Base-by-base conservation (phyloP, 352 stramenopile species). In the Phytophthora cactorum region DNA sequence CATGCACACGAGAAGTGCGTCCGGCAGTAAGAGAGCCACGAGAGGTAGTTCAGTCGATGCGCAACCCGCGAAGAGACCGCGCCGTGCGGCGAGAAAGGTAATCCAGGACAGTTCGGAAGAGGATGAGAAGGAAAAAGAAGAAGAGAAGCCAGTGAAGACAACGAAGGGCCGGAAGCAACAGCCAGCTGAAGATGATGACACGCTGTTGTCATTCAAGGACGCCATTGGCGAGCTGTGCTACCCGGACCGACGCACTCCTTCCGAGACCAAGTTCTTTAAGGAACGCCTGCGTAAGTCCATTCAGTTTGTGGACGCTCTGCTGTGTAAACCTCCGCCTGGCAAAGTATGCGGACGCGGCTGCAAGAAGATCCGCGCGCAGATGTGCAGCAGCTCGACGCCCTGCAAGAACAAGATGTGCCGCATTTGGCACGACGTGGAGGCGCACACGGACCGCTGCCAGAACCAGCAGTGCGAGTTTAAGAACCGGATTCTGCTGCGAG, bases 361-460 rank as follows among this genome's bases (percentile, higher is more conserved):
- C 50, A 76, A 72, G 45, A 83, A 84, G 58, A 84, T 88, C 36
- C 81, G 83, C 11, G 63, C 62, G 9, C 75, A 81, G 25, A 92
- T 90, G 81, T 92, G 81, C 52, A 89, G 84, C 52, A 74, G 67
- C 45, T 73, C 79, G 34, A 62, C 74, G 31, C 81, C 81, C 17
- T 91, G 83, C 43, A 70, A 81, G 17, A 85, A 89, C 76, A 81
- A 80, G 50, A 81, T 85, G 59, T 90, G 83, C n/a, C 81, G 83
- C 22, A 75, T 90, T 25, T 91, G 83, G 83, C 81, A 90, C 56
- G 81, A 92, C 39, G 83, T 92, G 8, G 81, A 92, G 51, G 81
- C 83, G 2, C 81, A 92, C 57, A 90, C 77, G 6, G 83, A 90
- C 36, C 75, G 74, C 50, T 92, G 83, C 54, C 61, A 81, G 51